Conservation (phyloP, 371 early-diverging fungal species). For the Batrachochytrium dendrobatidis region DNA sequence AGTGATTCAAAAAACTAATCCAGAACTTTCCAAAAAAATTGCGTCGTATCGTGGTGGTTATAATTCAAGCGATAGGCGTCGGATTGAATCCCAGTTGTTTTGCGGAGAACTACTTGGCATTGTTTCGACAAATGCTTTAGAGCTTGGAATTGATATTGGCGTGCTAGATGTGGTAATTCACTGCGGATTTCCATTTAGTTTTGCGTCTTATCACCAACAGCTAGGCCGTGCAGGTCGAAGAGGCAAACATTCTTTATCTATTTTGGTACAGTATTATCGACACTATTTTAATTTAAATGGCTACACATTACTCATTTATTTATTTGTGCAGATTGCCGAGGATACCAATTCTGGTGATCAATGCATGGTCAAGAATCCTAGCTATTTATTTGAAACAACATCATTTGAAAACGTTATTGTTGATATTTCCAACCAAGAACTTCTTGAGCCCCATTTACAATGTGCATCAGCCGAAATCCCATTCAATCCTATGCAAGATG, state of each 20-base stretch:
- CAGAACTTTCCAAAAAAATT: slow-evolving; percentile 6
- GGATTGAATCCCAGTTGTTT: slow-evolving; percentile 33
- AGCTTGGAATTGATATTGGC: slow-evolving; percentile 41
- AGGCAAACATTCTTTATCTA: slow-evolving; percentile 48
- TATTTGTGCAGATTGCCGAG: slow-evolving; percentile 10
- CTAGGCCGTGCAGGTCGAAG: slow-evolving; percentile 64
- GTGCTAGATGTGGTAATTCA: slow-evolving; percentile 33
- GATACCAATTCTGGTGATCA: slow-evolving; percentile 50
- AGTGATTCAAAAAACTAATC: slow-evolving; percentile 5
- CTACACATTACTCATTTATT: background rate
- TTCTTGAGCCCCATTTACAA: slow-evolving; percentile 52
- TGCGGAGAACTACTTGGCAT: slow-evolving; percentile 28
- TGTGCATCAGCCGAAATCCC: slow-evolving; percentile 57
- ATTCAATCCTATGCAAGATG: slow-evolving; percentile 30
- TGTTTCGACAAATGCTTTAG: slow-evolving; percentile 36
- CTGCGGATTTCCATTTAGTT: slow-evolving; percentile 28
- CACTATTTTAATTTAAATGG: slow-evolving; percentile 7
- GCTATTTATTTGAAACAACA: slow-evolving; percentile 36
- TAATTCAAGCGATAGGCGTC: slow-evolving; percentile 24
- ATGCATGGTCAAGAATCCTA: slow-evolving; percentile 41
- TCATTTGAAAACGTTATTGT: slow-evolving; percentile 29
- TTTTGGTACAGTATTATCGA: no score
- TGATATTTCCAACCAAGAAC: slow-evolving; percentile 34
- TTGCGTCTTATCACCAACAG: slow-evolving; percentile 53
- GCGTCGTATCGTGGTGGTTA: slow-evolving; percentile 41